Evolutionary conservation across 2,329 filamentous ascomycete species (phyloP), one percentile per base, ranked within the genome.

Genomic region (Phialophora verrucosa): DNA sequence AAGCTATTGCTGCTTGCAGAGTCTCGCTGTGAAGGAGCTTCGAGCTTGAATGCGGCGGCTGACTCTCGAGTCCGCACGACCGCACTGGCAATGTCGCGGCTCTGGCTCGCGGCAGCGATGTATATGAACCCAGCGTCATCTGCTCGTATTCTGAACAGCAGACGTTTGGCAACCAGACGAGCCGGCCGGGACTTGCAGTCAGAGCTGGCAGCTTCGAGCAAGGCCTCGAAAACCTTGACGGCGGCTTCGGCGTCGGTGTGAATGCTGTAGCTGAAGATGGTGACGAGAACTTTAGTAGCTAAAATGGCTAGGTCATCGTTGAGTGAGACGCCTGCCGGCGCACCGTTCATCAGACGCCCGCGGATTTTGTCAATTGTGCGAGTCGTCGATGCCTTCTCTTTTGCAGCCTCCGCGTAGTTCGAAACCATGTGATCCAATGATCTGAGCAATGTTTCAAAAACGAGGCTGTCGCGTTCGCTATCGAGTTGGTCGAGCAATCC

Each of bases 131-230:
- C 87, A 10, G 90, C 87, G 75, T 90, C 92, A 77, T 97, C 92
- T 25, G 92, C 92, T 65, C 93, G 87, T 32, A 97, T 81, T 51
- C 93, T 88, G 75, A 96, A 94, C 1, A 97, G 81, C 51, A 94
- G 79, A 73, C 91, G 92, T 82, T 93, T 87, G 2, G 90, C 88
- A 12, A 88, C 89, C 29, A 95, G 80, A 6, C 91, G 88, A 59
- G 90, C 88, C 77, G 91, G 88, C 6, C 84, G 81, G 66, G 90
- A 89, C 67, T 85, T 87, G 35, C 83, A 69, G 29, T 23, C 27
- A 25, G 65, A 42, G 54, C 67, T 61, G 25, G 66, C 67, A 23
- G 64, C 38, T 32, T 69, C 64, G 35, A 70, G 56, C 8, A 72
- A 53, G 32, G 59, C 62, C 54, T 70, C 64, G 59, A 68, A 70